Evolutionary conservation across 192 early-diverging fungal species (phyloP).

Genomic region (Globomyces pollinis-pini): DNA sequence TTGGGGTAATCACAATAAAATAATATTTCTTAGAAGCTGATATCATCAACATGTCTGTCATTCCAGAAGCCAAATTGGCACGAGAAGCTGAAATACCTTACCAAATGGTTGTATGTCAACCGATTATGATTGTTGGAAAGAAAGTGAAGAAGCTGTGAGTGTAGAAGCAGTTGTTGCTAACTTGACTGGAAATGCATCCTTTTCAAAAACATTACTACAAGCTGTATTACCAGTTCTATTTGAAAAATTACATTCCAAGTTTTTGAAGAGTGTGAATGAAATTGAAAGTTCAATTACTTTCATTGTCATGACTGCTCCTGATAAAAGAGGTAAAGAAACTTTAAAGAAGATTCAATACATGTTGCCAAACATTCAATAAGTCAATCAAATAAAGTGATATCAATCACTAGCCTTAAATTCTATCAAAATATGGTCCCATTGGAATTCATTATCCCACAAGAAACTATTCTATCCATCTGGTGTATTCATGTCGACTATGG

Average conservation of each 20-base stretch:
- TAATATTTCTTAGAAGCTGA: constrained; percentile 23
- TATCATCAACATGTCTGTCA: constrained; percentile 95
- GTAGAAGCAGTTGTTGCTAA: constrained; percentile 83
- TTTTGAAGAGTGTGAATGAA: constrained; percentile 42
- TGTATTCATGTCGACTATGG: no score
- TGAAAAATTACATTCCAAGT: constrained; percentile 44
- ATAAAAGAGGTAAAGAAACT: constrained; percentile 63
- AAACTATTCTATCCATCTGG: no score
- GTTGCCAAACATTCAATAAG: constrained; percentile 42
- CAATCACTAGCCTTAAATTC: no score
- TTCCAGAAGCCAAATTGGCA: constrained; percentile 96
- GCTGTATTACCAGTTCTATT: constrained; percentile 74
- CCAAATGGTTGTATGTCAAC: constrained; percentile 99
- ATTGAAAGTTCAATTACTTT: constrained; percentile 78
- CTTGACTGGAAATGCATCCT: constrained; percentile 73
- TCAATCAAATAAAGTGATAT: not conserved
- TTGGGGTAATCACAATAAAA: constrained; percentile 44
- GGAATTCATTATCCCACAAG: no score
- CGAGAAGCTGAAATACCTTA: constrained; percentile 98
- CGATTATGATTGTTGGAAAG: constrained; percentile 86
- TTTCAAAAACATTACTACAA: constrained; percentile 71
- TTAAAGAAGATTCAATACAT: constrained; percentile 74
- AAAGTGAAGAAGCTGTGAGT: constrained; percentile 44
- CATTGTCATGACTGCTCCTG: constrained; percentile 73
- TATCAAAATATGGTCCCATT: no score